Base-by-base conservation (phyloP, 2,329 filamentous ascomycete species). In the Bimuria novae-zelandiae region DNA sequence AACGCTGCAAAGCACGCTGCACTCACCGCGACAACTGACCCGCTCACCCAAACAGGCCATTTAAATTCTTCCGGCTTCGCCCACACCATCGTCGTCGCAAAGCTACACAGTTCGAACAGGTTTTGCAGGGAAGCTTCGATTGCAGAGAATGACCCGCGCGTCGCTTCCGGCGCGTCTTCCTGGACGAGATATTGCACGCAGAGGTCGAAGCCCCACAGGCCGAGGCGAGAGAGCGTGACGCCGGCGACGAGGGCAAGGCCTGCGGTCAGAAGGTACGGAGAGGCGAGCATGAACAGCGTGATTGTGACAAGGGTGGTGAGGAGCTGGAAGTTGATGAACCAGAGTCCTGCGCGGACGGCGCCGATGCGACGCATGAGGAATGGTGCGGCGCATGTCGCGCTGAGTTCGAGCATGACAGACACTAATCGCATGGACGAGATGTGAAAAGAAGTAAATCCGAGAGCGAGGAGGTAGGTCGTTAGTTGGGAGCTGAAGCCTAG, bases 311-410 rank as follows among this genome's bases (percentile, higher is more conserved):
- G 58, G 60, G 84, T 56, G 41, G 80, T 85, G 2, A 76, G 51
- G n/a, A 87, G 76, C 65, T 91, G 87, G 82, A 85, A 89, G 50
- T 81, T 85, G 8, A 87, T 66, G 56, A 84, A 85, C 89, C 89
- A 92, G 3, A 91, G 77, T 0, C 88, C 89, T 0, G 82, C 79
- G n/a, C 89, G 77, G 7, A 89, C 76, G 1, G 77, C 65, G 19
- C 78, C 77, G 5, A 80, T 78, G 3, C 64, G 68, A 2, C 60
- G 61, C 77, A 85, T 85, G 12, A 87, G 65, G 49, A 75, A 72
- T 0, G 86, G 86, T 0, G 81, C 83, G 0, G 81, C 65, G 78
- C 82, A 86, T 0, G 86, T 89, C 0, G 86, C 84, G 7, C 75
- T 75, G 2, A 89, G 71, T 65, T 89, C 86, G 44, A 84, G 79